A percentile compares a stretch with the other conserved stretches of the same genome.
Evolutionary conservation across 2,329 filamentous ascomycete species (phyloP).

Genomic region (Sporothrix luriei): DNA sequence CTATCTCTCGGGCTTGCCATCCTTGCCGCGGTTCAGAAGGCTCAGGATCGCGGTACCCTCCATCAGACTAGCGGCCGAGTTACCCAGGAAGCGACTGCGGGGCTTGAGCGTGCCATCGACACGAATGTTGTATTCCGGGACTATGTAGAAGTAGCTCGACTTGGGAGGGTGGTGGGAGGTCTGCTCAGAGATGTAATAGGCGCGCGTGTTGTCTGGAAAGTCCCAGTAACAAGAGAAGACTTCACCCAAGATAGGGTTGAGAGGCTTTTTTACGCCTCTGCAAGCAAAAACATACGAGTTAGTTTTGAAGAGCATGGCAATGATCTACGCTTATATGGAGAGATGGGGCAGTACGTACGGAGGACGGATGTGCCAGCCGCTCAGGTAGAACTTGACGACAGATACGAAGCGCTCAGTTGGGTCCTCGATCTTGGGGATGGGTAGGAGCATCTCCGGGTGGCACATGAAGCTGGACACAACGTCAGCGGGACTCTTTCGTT

Average conservation of each 20-base stretch:
- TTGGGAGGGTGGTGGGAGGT: slow-evolving; percentile 98
- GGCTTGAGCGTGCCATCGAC: slow-evolving; percentile 96
- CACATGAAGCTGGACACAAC: slow-evolving; percentile 85
- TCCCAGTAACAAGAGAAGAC: slow-evolving; percentile 97
- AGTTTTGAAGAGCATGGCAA: background rate
- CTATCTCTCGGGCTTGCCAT: slow-evolving; percentile 79
- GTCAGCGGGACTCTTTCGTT: slow-evolving; percentile 27
- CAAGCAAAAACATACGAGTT: slow-evolving; percentile 20
- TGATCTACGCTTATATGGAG: too few species aligned
- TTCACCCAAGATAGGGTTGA: slow-evolving; percentile 96
- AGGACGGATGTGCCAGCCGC: slow-evolving; percentile 98
- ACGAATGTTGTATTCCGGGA: slow-evolving; percentile 86
- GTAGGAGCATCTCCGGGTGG: slow-evolving; percentile 91
- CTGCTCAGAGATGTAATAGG: slow-evolving; percentile 96
- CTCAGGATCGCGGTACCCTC: slow-evolving; percentile 89
- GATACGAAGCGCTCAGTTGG: slow-evolving; percentile 87
- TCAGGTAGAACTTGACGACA: slow-evolving; percentile 97
- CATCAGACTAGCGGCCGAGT: slow-evolving; percentile 97
- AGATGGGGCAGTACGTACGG: slow-evolving; percentile 62
- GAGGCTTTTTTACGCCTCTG: slow-evolving; percentile 95
- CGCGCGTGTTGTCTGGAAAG: slow-evolving; percentile 76
- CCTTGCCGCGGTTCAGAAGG: slow-evolving; percentile 74
- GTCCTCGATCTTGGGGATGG: slow-evolving; percentile 84
- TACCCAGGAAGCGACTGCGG: slow-evolving; percentile 90
- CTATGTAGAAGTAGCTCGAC: slow-evolving; percentile 99